These are phyloP conservation scores for Neurospora pannonica DNA, from an alignment of 495 filamentous ascomycete genomes.

Conservation along the genomic window DNA sequence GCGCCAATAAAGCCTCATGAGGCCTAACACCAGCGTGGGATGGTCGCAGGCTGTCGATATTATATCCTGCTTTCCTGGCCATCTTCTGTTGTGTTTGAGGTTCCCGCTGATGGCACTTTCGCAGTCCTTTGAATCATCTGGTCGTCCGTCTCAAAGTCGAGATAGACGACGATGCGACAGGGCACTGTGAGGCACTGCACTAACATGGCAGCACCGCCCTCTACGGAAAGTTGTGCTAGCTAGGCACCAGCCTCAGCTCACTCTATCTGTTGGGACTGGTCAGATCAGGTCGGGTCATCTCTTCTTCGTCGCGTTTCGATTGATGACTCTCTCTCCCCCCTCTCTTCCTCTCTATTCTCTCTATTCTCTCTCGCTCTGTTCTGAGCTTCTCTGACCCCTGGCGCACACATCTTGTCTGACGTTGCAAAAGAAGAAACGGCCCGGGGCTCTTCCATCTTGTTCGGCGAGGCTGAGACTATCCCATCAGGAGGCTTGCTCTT, in stretches of 20 bases:
- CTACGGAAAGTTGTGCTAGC: conserved; percentile 3
- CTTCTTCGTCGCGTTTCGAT: background rate
- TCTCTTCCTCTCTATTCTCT: conserved; percentile 1
- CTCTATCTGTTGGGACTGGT: background rate
- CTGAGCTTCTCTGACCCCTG: conserved; percentile 3
- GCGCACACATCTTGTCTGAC: conserved; percentile 3
- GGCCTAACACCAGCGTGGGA: background rate
- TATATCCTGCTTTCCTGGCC: conserved; percentile 2
- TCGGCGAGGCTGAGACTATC: conserved; percentile 5
- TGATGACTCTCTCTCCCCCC: background rate
- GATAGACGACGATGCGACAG: background rate
- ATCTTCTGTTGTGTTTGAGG: background rate
- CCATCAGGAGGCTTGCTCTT: conserved; percentile 19
- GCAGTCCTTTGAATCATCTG: conserved; percentile 8
- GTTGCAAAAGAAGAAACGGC: background rate
- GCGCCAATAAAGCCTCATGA: background rate
- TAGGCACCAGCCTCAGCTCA: conserved; percentile 15
- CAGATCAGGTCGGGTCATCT: background rate
- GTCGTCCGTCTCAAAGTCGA: conserved; percentile 13
- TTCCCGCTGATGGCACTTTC: conserved; percentile 7
- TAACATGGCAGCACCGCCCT: conserved; percentile 15
- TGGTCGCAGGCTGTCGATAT: background rate
- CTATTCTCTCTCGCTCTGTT: conserved; percentile 3
- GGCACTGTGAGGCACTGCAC: conserved; percentile 5
- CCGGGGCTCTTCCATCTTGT: background rate